phyloP scores from a whole-genome alignment of 345 rosid species.

The Melaleuca alternifolia region DNA sequence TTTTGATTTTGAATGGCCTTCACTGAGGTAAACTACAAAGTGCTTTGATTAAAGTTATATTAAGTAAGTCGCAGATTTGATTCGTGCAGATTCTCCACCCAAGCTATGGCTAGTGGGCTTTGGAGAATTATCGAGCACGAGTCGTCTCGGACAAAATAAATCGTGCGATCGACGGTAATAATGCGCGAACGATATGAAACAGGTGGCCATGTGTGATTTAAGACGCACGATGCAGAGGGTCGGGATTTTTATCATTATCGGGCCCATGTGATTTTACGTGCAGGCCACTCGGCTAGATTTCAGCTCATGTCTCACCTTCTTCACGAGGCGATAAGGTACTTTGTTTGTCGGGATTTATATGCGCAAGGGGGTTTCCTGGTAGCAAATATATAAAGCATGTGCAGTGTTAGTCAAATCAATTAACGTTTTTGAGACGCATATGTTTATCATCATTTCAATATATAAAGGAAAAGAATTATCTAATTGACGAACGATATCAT shows the following conservation, averaged over 20 bases:
- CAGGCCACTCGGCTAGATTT: neutral
- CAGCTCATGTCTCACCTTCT: neutral
- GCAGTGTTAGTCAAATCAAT: neutral
- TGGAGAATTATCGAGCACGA: neutral
- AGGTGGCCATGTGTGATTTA: neutral
- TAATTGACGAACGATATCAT: neutral
- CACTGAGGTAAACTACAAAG: neutral
- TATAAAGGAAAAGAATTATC: neutral
- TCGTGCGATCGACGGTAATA: neutral
- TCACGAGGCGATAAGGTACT: neutral
- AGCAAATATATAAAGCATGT: neutral
- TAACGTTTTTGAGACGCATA: neutral
- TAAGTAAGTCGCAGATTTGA: neutral
- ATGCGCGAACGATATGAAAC: neutral
- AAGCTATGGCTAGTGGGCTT: neutral
- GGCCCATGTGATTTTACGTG: neutral
- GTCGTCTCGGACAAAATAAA: neutral
- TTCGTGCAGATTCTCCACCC: neutral
- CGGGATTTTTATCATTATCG: neutral
- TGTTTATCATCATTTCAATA: neutral
- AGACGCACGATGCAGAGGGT: neutral
- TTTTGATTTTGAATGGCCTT: neutral
- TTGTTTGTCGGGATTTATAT: neutral
- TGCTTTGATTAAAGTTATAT: neutral
- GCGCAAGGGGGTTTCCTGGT: neutral